phyloP scores from a whole-genome alignment of 768 basidiomycete genomes.

The Phallus indusiatus region DNA sequence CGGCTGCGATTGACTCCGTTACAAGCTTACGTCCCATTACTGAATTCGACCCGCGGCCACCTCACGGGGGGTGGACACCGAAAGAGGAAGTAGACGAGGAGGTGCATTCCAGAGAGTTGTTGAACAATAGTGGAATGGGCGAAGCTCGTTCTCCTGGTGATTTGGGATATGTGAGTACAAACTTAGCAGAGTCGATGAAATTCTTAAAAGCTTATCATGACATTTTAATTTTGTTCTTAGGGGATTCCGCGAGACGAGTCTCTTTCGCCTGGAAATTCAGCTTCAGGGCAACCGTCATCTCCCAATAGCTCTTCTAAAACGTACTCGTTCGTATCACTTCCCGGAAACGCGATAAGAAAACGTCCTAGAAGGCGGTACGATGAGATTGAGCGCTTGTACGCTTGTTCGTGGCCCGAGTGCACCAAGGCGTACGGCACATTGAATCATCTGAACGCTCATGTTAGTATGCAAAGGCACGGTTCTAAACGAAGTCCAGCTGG shows the following conservation, averaged over 20 bases:
- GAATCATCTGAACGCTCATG: conserved; percentile 96
- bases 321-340: conserved; percentile 74
- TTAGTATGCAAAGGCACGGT: conserved; percentile 97
- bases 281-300: neutral
- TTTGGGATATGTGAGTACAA: neutral
- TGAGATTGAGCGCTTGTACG: conserved; percentile 91
- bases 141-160: neutral
- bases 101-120: conserved; percentile 1
- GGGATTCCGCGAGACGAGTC: neutral
- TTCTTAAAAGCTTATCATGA: neutral
- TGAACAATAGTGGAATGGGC: neutral
- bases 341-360: conserved; percentile 75
- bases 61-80: conserved; percentile 6
- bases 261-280: neutral
- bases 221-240: neutral
- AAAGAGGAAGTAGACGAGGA: conserved; percentile 8
- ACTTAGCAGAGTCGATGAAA: neutral
- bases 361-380: conserved; percentile 82
- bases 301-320: conserved; percentile 35
- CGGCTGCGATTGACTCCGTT: neutral
- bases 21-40: neutral
- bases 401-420: conserved; percentile 59
- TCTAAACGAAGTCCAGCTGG: conserved; percentile 81
- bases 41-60: conserved; percentile 3
- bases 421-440: conserved; percentile 88